phyloP scores from a whole-genome alignment of 2,329 filamentous ascomycete species.

The Akanthomyces dipterigenus region DNA sequence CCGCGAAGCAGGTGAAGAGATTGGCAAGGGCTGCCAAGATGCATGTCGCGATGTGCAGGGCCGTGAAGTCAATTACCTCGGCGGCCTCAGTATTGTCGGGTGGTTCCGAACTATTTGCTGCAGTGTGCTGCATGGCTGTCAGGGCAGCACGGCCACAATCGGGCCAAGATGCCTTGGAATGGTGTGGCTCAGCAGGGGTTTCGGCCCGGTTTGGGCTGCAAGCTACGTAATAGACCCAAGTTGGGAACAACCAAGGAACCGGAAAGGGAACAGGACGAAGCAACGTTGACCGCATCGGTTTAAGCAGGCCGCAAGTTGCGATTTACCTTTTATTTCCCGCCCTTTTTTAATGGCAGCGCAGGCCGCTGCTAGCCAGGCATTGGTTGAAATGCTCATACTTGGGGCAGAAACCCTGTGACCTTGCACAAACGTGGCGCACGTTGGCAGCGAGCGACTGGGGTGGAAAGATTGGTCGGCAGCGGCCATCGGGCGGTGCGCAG shows the following conservation, averaged over 20 bases:
- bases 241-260: not conserved
- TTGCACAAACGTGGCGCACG: not conserved
- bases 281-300: not conserved
- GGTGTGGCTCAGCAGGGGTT: constrained; percentile 1
- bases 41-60: not conserved
- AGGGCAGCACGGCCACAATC: not conserved
- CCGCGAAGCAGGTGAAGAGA: not conserved
- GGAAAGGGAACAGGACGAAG: not conserved
- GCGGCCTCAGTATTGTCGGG: not conserved
- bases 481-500: not conserved
- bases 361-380: not conserved
- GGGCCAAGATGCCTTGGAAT: not conserved
- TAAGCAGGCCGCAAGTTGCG: not conserved
- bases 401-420: not conserved
- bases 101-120: not conserved
- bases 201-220: not conserved
- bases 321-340: not conserved
- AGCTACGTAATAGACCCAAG: not conserved
- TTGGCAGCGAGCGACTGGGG: not conserved
- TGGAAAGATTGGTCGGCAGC: not conserved
- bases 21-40: not conserved
- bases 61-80: not conserved
- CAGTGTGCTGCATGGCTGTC: not conserved
- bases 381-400: not conserved
- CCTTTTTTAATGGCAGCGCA: not conserved